Base-by-base conservation (phyloP, 805 yeast species). In the Suhomyces canberraensis region DNA sequence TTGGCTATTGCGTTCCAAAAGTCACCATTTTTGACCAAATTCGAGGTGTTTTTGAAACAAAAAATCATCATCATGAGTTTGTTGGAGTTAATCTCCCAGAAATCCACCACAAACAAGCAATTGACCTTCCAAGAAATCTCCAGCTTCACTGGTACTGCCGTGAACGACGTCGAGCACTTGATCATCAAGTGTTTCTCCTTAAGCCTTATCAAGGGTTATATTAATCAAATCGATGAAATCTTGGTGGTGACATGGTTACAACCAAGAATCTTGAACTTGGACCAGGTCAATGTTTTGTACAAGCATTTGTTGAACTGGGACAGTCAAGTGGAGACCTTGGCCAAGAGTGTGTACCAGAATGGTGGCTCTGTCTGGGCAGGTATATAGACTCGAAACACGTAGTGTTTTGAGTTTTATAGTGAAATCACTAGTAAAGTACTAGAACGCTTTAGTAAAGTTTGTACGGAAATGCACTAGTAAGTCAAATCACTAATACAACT, bases 161-260 rank as follows among this genome's bases (percentile, higher is more conserved):
- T 73, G 35, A 80, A 84, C 45, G 87, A 84, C 46, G 95, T 93
- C 25, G 99, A 93, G 67, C 84, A 82, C 51, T 71, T 93, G 54
- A 82, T 91, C 21, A 90, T 93, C 84, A 87, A 87, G 66, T 90
- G 96, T 26, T 78, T 93, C 45, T 79, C 93, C 45, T 68, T 93
- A 39, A 86, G 85, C 13, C 72, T 93, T 47, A 74, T 93, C 53
- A 79, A 79, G 60, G 98, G 98, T n/a, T 72, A 77, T 35, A 91
- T 93, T 50, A 95, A 93, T 58, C 95, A 93, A 66, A 86, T 89
- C 29, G 76, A 78, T 33, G 78, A 82, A 58, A 67, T 82, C 11
- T 84, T 93, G 39, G 79, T 83, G 22, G 80, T 93, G 32, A 79
- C 84, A 18, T 93, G 98, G 98, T 82, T 91, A 44, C 98, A 93